Evolutionary conservation across 1,284 basidiomycete species (phyloP).

Genomic region (Amylostereum areolatum): DNA sequence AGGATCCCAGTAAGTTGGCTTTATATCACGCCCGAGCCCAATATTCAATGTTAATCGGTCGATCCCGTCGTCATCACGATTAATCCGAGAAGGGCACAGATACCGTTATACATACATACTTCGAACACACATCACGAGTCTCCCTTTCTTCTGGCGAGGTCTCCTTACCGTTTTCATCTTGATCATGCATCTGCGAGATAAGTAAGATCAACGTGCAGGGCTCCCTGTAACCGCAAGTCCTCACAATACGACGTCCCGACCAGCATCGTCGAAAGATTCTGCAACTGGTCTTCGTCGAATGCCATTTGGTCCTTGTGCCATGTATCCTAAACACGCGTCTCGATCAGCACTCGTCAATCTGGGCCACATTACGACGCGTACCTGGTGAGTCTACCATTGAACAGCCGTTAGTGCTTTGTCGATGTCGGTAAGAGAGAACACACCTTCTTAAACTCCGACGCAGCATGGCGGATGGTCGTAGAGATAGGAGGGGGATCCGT

Average conservation of each 20-base stretch:
- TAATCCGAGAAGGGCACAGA: too few relatives aligned
- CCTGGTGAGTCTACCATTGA: slow-evolving; percentile 58
- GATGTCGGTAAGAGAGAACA: slow-evolving; percentile 18
- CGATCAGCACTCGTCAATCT: slow-evolving; percentile 16
- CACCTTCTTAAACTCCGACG: slow-evolving; percentile 86
- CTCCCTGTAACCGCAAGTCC: slow-evolving; percentile 17
- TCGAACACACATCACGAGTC: too few relatives aligned
- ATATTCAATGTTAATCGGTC: too few relatives aligned
- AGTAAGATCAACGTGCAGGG: background rate
- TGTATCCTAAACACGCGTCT: slow-evolving; percentile 54
- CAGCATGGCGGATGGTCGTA: slow-evolving; percentile 84
- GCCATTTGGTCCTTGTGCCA: slow-evolving; percentile 89
- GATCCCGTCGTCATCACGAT: too few relatives aligned
- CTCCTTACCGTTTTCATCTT: background rate
- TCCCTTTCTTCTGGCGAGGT: too few relatives aligned
- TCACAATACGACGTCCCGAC: slow-evolving; percentile 89
- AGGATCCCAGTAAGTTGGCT: too few relatives aligned
- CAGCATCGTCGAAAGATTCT: slow-evolving; percentile 82
- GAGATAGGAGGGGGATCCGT: slow-evolving; percentile 91
- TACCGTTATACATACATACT: too few relatives aligned
- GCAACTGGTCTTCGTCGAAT: slow-evolving; percentile 88
- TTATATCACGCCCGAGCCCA: too few relatives aligned
- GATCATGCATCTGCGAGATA: slow-evolving; percentile 15
- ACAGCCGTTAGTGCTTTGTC: slow-evolving; percentile 7
- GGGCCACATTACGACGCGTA: slow-evolving; percentile 29